Conservation (phyloP, 2,329 filamentous ascomycete genomes). For the Nothophoma quercina region DNA sequence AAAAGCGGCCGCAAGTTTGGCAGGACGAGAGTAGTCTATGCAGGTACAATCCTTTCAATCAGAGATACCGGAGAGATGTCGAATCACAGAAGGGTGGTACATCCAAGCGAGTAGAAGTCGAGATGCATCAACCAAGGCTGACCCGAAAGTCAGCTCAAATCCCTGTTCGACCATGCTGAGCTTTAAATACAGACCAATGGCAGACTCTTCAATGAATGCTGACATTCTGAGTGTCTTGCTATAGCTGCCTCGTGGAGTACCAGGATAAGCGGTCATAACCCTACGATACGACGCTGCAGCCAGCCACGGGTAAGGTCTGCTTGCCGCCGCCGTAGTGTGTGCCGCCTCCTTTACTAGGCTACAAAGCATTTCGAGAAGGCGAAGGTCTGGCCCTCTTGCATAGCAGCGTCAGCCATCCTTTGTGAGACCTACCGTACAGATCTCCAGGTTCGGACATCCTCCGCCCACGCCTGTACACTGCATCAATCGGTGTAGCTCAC, state of each 20-base stretch:
- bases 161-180: not conserved
- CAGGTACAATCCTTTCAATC: not conserved
- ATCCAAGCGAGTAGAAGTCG: not conserved
- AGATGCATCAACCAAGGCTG: constrained; percentile 7
- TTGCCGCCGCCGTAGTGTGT: not conserved
- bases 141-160: constrained; percentile 11
- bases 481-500: not conserved
- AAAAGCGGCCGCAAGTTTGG: not conserved
- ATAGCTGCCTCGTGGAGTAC: not conserved
- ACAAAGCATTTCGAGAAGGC: not conserved
- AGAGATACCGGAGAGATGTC: not conserved
- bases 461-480: not conserved
- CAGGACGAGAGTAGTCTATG: not conserved
- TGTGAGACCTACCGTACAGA: not conserved
- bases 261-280: not conserved
- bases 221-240: not conserved
- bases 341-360: not conserved
- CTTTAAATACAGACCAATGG: not conserved
- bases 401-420: constrained; percentile 1
- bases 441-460: not conserved
- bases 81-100: not conserved
- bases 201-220: not conserved
- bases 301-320: not conserved
- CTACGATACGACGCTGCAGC: constrained; percentile 4
- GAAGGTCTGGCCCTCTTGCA: not conserved